A percentile compares a stretch with the other conserved stretches of the same genome.
phyloP scores from a whole-genome alignment of 2,329 filamentous ascomycete genomes.

The Penicillium sp. region DNA sequence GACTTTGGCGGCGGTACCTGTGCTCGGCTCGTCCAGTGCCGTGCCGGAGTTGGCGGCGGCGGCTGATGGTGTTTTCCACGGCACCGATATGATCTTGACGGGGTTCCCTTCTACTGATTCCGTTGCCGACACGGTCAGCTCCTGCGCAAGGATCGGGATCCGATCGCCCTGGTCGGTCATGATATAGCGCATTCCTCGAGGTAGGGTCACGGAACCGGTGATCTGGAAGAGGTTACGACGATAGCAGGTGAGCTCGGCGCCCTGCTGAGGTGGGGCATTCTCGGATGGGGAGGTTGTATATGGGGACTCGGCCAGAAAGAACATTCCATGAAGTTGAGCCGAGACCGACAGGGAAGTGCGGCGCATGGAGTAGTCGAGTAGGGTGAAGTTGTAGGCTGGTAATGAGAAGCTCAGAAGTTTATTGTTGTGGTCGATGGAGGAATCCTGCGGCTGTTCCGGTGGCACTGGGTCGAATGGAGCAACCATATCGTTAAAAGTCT shows the following conservation, averaged over 20 bases:
- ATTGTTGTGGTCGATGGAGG: constrained; percentile 67
- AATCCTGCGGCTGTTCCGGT: constrained; percentile 56
- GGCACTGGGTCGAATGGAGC: constrained; percentile 47
- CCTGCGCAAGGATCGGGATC: constrained; percentile 78
- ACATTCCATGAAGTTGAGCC: constrained; percentile 70
- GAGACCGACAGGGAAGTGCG: constrained; percentile 61
- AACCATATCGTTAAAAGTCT: constrained; percentile 58
- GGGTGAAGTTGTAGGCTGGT: constrained; percentile 62
- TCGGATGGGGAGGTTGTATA: constrained; percentile 61
- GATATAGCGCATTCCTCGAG: constrained; percentile 76
- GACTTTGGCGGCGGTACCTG: constrained; percentile 58
- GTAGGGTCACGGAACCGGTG: constrained; percentile 83
- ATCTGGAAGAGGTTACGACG: constrained; percentile 95
- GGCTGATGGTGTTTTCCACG: constrained; percentile 82
- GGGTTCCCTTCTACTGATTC: constrained; percentile 92
- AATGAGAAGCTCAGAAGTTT: constrained; percentile 76
- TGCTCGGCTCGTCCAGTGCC: constrained; percentile 40
- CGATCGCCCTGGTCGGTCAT: constrained; percentile 83
- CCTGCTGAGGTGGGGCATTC: constrained; percentile 59
- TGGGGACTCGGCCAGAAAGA: constrained; percentile 68
- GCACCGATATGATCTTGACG: constrained; percentile 93
- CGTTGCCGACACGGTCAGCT: constrained; percentile 87
- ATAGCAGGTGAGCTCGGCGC: constrained; percentile 85
- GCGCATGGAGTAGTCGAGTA: constrained; percentile 64
- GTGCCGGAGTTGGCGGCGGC: constrained; percentile 67